Conservation (phyloP, 345 rosid genomes). For the Bruguiera parviflora region DNA sequence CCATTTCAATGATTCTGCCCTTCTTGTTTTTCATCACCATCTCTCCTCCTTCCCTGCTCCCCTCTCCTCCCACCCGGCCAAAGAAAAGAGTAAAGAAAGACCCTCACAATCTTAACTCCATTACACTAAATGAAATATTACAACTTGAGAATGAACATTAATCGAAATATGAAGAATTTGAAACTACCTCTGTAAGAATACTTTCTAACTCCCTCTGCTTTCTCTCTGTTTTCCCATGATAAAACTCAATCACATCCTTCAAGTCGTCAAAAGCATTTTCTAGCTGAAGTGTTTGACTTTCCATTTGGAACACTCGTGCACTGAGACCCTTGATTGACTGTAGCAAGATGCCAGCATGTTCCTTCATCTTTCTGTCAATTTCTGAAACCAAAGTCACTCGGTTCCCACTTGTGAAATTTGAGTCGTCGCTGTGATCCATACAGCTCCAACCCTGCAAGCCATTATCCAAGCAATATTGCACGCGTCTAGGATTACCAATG, state of each 20-base stretch:
- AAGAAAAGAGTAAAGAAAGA: too few relatives aligned
- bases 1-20: neutral
- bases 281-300: conserved; percentile 35
- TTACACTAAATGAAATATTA: too few relatives aligned
- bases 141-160: neutral
- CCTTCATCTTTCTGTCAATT: conserved; percentile 46
- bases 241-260: conserved; percentile 37
- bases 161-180: neutral
- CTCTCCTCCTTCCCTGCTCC: too few relatives aligned
- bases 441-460: conserved; percentile 25
- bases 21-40: too few relatives aligned
- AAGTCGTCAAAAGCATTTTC: conserved; percentile 44
- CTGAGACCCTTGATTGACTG: conserved; percentile 41
- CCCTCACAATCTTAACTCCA: too few relatives aligned
- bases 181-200: conserved; percentile 45
- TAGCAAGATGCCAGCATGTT: conserved; percentile 36
- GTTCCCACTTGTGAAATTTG: conserved; percentile 12
- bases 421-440: conserved; percentile 18
- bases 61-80: too few relatives aligned
- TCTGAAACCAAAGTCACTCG: conserved; percentile 31
- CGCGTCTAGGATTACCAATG: neutral
- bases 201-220: conserved; percentile 49
- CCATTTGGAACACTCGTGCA: conserved; percentile 46
- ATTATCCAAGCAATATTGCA: neutral
- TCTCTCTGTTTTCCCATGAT: conserved; percentile 44